A percentile compares a stretch with the other conserved stretches of the same genome.
phyloP scores from a whole-genome alignment of 352 stramenopile genomes.

The Salisapilia sapeloensis region DNA sequence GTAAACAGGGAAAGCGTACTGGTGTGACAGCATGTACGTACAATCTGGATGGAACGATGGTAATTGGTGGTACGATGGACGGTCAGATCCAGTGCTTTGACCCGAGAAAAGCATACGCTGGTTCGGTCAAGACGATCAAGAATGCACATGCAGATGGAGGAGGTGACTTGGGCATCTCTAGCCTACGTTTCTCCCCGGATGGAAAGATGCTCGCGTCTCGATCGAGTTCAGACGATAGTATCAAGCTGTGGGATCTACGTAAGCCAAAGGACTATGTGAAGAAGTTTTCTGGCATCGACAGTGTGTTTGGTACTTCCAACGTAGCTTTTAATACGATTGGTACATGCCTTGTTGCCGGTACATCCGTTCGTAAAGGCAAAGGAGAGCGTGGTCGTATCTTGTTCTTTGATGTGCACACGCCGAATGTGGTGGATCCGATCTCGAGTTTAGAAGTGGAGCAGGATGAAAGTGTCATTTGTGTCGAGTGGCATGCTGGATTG shows the following conservation, averaged over 20 bases:
- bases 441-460: conserved; percentile 45
- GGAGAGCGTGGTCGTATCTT: conserved; percentile 25
- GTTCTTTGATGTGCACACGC: conserved; percentile 67
- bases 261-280: conserved; percentile 44
- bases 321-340: conserved; percentile 61
- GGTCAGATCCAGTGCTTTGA: conserved; percentile 66
- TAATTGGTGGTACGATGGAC: conserved; percentile 59
- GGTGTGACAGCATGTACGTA: conserved; percentile 62
- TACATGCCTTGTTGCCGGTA: conserved; percentile 48
- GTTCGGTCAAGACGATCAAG: conserved; percentile 31
- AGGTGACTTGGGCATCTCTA: conserved; percentile 50
- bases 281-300: conserved; percentile 31
- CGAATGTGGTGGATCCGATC: conserved; percentile 24
- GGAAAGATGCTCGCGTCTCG: conserved; percentile 39
- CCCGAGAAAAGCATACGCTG: conserved; percentile 47
- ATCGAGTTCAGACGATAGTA: conserved; percentile 51
- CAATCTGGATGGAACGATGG: conserved; percentile 33
- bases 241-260: conserved; percentile 75
- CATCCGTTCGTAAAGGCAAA: conserved; percentile 51
- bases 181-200: conserved; percentile 58
- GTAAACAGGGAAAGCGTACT: conserved; percentile 45
- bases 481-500: conserved; percentile 73
- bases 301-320: conserved; percentile 62
- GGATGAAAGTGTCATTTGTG: conserved; percentile 68
- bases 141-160: conserved; percentile 58